Percentiles rank a stretch among this genome's conserved stretches.
Conservation (phyloP, 371 early-diverging fungal genomes). For the Phascolomyces articulosus region DNA sequence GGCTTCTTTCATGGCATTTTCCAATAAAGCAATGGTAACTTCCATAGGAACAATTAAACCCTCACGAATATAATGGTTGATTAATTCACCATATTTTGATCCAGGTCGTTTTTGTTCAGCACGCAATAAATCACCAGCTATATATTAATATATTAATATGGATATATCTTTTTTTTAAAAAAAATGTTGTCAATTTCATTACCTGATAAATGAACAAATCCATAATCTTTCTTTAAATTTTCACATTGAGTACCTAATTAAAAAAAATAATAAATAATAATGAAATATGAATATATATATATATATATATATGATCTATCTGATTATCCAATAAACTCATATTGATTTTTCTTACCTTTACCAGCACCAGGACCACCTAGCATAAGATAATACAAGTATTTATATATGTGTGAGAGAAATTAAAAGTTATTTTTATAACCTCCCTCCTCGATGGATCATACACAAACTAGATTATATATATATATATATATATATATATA, state of each 20-base stretch:
- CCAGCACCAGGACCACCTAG: constrained; percentile 88
- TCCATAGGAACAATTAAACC: constrained; percentile 96
- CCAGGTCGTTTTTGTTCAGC: constrained; percentile 85
- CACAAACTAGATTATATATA: too few species aligned
- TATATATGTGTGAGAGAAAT: not conserved
- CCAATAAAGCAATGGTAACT: constrained; percentile 90
- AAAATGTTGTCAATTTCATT: not conserved
- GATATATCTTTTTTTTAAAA: not conserved
- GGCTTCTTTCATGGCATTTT: constrained; percentile 83
- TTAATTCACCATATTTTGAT: constrained; percentile 90
- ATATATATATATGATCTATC: too few species aligned
- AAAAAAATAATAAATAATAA: too few species aligned
- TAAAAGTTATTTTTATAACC: not conserved
- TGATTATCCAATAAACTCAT: too few species aligned
- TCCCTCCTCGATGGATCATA: too few species aligned
- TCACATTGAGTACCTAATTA: constrained; percentile 87
- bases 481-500: not conserved
- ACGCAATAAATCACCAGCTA: constrained; percentile 94
- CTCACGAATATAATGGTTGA: constrained; percentile 88
- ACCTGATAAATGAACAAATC: constrained; percentile 89
- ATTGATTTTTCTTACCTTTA: constrained; percentile 67
- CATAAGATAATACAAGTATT: not conserved
- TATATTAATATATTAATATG: not conserved
- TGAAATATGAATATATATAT: too few species aligned
- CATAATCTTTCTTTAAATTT: constrained; percentile 86